Base-by-base conservation (phyloP, 1,284 basidiomycete species). In the Laetiporus sulphureus region DNA sequence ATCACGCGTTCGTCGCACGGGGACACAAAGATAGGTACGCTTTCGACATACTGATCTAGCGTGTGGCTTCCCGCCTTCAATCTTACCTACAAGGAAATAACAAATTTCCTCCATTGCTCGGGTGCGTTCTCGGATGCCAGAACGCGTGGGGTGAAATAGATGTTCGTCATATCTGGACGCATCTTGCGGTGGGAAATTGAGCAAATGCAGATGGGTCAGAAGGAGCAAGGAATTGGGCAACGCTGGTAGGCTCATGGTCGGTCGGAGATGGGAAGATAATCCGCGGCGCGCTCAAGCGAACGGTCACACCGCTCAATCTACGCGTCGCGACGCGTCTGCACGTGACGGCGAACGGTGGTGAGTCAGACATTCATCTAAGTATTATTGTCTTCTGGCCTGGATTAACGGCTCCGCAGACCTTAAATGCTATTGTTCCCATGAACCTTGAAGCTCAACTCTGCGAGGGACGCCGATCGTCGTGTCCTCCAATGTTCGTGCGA, bases 41-140 rank as follows among this genome's bases (percentile, higher is more conserved):
- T n/a, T n/a, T n/a, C 22, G 11, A 48, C 59, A 36, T 41, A 70
- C 71, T 38, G 55, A 57, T 55, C 63, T 69, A 4, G 56, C 61
- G 33, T 46, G 52, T 8, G 56, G 51, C 38, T 51, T 60, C 21
- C 47, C 54, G 16, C 64, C 63, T 46, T 74, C 71, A 5, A 72
- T 55, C 44, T 61, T 65, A 16, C 60, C 57, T 1, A 76, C 66
- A 7, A 78, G 58, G 51, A 75, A 76, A 52, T 71, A 69, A 18
- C 58, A 57, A 19, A 75, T 56, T 44, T 76, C 73, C 49, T 78
- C 73, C 66, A 76, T 71, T 4, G 61, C 60, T 48, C 67, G 73
- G 7, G 58, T 66, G 12, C 75, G 66, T 46, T 76, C 73, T 23
- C 71, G 65, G 40, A 76, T 57, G 13, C 73, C 69, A 36, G 67